Percentiles rank a stretch among this genome's conserved stretches.
These are phyloP conservation scores for Camelina neglecta DNA, from an alignment of 345 rosid genomes.

Conservation along the genomic window DNA sequence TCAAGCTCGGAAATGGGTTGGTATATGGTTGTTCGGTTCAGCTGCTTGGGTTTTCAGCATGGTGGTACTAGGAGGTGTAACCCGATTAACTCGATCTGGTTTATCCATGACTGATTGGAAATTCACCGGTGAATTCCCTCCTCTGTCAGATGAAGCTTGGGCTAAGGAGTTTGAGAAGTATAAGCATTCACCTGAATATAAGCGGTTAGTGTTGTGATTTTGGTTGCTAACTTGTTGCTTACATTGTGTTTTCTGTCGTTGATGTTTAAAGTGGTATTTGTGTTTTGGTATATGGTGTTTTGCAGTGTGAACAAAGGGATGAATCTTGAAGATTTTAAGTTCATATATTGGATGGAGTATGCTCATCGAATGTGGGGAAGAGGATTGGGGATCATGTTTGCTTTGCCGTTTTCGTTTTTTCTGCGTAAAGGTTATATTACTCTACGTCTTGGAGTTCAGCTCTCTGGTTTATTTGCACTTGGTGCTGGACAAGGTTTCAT, in stretches of 20 bases:
- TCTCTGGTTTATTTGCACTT: conserved; percentile 83
- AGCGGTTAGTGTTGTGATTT: conserved; percentile 50
- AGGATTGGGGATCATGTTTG: conserved; percentile 93
- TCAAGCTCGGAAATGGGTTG: conserved; percentile 84
- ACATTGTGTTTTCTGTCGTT: conserved; percentile 25
- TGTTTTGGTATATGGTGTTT: conserved; percentile 5
- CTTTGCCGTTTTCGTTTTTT: conserved; percentile 94
- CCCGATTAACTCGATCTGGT: conserved; percentile 88
- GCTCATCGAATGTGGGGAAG: conserved; percentile 99
- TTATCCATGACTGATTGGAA: conserved; percentile 99
- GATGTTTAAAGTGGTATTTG: background rate
- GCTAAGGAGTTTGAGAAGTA: conserved; percentile 81
- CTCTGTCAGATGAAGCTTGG: conserved; percentile 86
- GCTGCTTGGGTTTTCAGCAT: conserved; percentile 95
- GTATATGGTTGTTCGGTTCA: conserved; percentile 92
- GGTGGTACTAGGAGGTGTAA: conserved; percentile 89
- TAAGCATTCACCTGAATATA: conserved; percentile 85
- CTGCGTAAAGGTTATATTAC: conserved; percentile 89
- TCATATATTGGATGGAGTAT: conserved; percentile 98
- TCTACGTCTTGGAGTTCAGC: conserved; percentile 73
- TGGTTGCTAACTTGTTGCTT: conserved; percentile 4
- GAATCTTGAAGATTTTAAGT: conserved; percentile 90
- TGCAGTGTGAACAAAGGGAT: conserved; percentile 90
- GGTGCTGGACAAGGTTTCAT: conserved; percentile 98
- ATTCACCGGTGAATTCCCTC: conserved; percentile 83